Evolutionary conservation across 1,284 basidiomycete species (phyloP), one percentile per base, ranked within the genome.

Genomic region (Cryptococcus sp.): DNA sequence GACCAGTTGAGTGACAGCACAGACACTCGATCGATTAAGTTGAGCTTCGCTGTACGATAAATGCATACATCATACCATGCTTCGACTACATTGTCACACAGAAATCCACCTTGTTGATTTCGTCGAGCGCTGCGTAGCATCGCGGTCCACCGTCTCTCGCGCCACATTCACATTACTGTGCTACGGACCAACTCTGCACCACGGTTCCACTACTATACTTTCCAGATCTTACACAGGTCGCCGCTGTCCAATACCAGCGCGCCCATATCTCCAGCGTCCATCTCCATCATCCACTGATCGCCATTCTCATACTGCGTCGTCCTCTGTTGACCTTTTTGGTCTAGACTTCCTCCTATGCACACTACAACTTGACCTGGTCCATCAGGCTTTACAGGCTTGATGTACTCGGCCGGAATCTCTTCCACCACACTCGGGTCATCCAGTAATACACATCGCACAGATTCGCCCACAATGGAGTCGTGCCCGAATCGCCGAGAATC

Each of bases 231-330:
- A 65, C 72, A 74, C 50, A 76, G 55, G 49, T 58, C 53, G 34
- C 62, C 62, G 46, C 63, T 67, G n/a, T 68, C 63, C 46, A 73
- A 55, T 50, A 76, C 66, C 47, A 72, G 47, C 10, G 65, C 58
- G 13, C 48, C 55, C 58, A 71, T 50, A 57, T 74, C 75, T 1
- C 58, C 63, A 5, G 46, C 43, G n/a, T 69, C 70, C 49, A 54
- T 46, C 59, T 75, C 73, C 72, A 75, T 74, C 68, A 76, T 75
- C 75, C 75, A 76, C 52, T 67, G 65, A 40, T 68, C 69, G 46
- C 70, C 66, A 52, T 68, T 65, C 61, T 61, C 59, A 59, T 67
- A 67, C 52, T 61, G 62, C 38, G 75, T 76, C 40, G 62, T 68
- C 40, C 69, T 58, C 61, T 74, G 70, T 51, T 66, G 65, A 38